These are phyloP conservation scores for Phytophthora pisi DNA, from an alignment of 352 stramenopile species.

Conservation along the genomic window DNA sequence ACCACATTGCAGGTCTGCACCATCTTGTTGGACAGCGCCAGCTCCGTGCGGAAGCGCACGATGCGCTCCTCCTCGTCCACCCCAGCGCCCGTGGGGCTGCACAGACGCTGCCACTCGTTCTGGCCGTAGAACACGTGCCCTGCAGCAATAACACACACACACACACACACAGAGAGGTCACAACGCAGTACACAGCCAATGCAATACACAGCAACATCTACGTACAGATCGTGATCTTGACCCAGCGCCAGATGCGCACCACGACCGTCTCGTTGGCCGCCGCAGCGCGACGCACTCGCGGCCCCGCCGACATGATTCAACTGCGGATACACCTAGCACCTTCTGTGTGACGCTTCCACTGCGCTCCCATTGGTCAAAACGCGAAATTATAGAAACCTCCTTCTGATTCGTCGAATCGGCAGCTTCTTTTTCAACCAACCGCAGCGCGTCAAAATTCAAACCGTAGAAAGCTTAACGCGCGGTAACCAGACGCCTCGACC, in stretches of 20 bases:
- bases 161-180: background rate
- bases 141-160: constrained; percentile 13
- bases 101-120: constrained; percentile 81
- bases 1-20: constrained; percentile 78
- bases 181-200: background rate
- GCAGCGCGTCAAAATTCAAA: constrained; percentile 21
- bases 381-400: background rate
- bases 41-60: constrained; percentile 73
- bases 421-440: background rate
- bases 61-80: constrained; percentile 70
- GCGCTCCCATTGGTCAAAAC: background rate
- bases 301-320: constrained; percentile 51
- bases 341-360: background rate
- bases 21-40: constrained; percentile 66
- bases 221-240: constrained; percentile 66
- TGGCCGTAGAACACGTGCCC: constrained; percentile 66
- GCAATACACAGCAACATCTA: background rate
- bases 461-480: constrained; percentile 16
- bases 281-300: constrained; percentile 63
- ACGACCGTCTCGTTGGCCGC: constrained; percentile 59
- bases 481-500: background rate
- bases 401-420: background rate
- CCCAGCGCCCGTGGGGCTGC: constrained; percentile 33
- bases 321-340: constrained; percentile 6
- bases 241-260: constrained; percentile 69